Evolutionary conservation across 306 rosid species (phyloP), one percentile per base, ranked within the genome.

Genomic region (Abrus precatorius): DNA sequence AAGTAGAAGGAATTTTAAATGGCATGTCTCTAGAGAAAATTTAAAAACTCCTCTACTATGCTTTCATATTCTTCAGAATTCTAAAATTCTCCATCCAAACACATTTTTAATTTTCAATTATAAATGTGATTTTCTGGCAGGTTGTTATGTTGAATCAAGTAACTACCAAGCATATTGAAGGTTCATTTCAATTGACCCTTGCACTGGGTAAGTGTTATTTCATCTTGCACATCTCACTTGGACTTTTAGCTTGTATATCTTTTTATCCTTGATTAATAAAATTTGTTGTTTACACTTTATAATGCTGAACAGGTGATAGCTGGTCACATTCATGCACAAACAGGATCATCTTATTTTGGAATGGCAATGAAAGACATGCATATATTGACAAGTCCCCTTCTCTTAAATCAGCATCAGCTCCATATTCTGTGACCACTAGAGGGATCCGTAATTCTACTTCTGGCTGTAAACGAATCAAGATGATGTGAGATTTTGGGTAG

Each of bases 291-390:
- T 69, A 59, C 82, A 73, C 69, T 77, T 83, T 47, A 52, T 85
- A 72, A 74, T 75, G 73, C 13, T 72, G 72, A 82, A 64, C 66
- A 95, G 97, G 99, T 38, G 97, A 93, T 88, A 93, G 99, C 87
- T 95, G 97, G 97, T 93, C 99, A 47, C 96, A 95, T 87, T 91
- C 91, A 6, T 90, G 97, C 89, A 95, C 98, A 12, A 93, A 95
- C 71, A 84, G 97, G 66, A 78, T 93, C 84, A 93, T 93, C 82
- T 89, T 93, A 52, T 92, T 87, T 81, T 93, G 97, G 97, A 90
- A 91, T 34, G 92, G 83, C 33, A 86, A 91, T 44, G 97, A 93
- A 44, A 64, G 96, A 33, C 82, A 79, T 69, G 98, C 94, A 20
- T 88, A 79, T 85, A 87, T 95, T 14, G 97, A 93, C 85, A 93